phyloP scores from a whole-genome alignment of 2,329 filamentous ascomycete species.

The Knufia fluminis region DNA sequence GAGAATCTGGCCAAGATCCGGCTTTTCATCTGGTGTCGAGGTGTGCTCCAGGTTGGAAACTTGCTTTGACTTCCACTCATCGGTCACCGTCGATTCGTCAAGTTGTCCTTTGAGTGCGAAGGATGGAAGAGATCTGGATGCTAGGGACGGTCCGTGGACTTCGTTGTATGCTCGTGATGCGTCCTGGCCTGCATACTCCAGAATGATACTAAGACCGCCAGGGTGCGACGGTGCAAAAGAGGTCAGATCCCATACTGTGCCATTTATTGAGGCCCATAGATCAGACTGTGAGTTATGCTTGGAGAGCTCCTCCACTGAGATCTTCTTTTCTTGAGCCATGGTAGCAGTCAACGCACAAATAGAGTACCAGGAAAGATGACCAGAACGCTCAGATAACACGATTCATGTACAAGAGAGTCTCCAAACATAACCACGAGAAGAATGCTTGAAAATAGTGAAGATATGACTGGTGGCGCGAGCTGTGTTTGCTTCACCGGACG shows the following conservation, averaged over 20 bases:
- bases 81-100: slow-evolving; percentile 17
- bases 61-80: slow-evolving; percentile 12
- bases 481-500: background rate
- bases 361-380: no score
- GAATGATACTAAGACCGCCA: slow-evolving; percentile 42
- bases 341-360: no score
- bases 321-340: slow-evolving; percentile 6
- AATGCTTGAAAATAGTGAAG: background rate
- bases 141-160: slow-evolving; percentile 28
- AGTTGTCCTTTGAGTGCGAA: slow-evolving; percentile 19
- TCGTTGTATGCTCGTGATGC: slow-evolving; percentile 38
- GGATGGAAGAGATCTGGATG: slow-evolving; percentile 15
- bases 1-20: slow-evolving; percentile 17
- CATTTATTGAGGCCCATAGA: slow-evolving; percentile 62
- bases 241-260: slow-evolving; percentile 58
- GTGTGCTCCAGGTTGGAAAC: slow-evolving; percentile 12
- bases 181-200: slow-evolving; percentile 38
- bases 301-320: slow-evolving; percentile 13
- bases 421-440: no score
- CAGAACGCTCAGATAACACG: background rate
- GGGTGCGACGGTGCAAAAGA: slow-evolving; percentile 55
- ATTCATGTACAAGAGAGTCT: background rate
- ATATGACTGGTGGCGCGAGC: background rate
- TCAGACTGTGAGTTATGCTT: slow-evolving; percentile 40
- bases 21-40: slow-evolving; percentile 22